A percentile compares a stretch with the other conserved stretches of the same genome.
Evolutionary conservation across 176 grass and related monocot species (phyloP).

Genomic region (Triticum urartu): DNA sequence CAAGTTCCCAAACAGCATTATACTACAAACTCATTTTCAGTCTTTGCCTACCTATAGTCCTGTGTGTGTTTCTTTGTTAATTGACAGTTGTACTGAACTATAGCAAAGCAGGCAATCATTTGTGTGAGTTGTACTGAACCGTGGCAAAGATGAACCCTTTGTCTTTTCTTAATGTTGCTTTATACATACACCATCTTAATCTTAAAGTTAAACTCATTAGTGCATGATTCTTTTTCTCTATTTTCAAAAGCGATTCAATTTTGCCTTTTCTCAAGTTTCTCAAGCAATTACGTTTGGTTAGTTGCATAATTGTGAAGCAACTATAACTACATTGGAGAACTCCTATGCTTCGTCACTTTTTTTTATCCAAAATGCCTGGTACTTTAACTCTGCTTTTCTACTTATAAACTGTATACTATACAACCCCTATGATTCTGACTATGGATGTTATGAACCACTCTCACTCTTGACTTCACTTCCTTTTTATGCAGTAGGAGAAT

Average conservation of each 20-base stretch:
- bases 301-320: neutral
- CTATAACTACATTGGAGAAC: neutral
- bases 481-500: constrained; percentile 27
- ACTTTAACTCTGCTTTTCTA: neutral
- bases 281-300: neutral
- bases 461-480: constrained; percentile 16
- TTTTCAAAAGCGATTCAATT: neutral
- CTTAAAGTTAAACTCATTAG: too few species aligned
- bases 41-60: too few species aligned
- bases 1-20: too few species aligned
- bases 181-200: neutral
- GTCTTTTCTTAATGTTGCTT: neutral
- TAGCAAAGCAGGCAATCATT: neutral
- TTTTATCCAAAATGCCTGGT: neutral
- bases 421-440: neutral
- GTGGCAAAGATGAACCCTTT: neutral
- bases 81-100: too few species aligned
- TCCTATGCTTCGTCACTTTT: neutral
- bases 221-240: too few species aligned
- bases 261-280: constrained; percentile 9
- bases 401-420: neutral
- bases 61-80: too few species aligned
- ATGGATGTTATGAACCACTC: neutral
- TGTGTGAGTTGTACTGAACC: neutral
- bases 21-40: too few species aligned